phyloP scores from a whole-genome alignment of 2,329 filamentous ascomycete genomes.

The Cordyceps pruinosa region DNA sequence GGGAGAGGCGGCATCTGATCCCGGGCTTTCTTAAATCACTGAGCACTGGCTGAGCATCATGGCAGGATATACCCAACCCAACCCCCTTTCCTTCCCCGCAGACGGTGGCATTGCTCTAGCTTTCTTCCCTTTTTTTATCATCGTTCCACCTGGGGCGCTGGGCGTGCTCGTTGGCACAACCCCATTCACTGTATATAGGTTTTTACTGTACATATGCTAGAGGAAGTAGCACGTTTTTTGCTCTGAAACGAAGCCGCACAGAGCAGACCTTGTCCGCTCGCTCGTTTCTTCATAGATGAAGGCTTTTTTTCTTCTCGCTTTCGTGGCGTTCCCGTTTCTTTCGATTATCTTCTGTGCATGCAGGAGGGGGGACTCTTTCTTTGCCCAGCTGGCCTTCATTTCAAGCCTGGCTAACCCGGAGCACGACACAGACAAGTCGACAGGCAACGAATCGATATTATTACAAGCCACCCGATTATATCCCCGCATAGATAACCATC shows the following conservation, averaged over 20 bases:
- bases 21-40: neutral
- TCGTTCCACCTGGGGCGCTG: neutral
- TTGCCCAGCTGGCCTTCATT: no score
- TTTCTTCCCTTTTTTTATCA: neutral
- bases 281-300: neutral
- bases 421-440: no score
- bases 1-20: neutral
- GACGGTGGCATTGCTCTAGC: no score
- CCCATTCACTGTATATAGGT: neutral
- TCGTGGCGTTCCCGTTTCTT: no score
- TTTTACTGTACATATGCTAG: neutral
- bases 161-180: neutral
- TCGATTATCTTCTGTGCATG: no score
- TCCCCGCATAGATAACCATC: no score
- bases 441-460: no score
- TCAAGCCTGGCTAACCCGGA: no score
- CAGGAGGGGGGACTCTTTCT: no score
- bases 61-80: constrained; percentile 8
- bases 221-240: neutral
- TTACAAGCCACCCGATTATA: no score
- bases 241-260: neutral
- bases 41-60: neutral
- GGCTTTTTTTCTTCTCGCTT: no score
- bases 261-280: no score
- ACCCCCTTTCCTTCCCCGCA: neutral